phyloP scores from a whole-genome alignment of 805 yeast species.

The Kodamaea restingae region DNA sequence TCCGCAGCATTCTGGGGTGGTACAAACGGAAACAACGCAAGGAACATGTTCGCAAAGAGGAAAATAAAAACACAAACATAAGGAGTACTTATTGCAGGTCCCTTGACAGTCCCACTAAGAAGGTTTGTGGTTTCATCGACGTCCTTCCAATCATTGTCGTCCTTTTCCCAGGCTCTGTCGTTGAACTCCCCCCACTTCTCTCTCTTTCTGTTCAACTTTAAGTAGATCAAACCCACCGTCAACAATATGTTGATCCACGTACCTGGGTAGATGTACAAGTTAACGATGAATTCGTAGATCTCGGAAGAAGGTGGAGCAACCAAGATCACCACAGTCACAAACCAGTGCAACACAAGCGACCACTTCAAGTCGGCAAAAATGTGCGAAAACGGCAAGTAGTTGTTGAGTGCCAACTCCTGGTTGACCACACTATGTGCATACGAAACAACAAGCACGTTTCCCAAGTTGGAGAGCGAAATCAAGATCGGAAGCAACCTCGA shows the following conservation, averaged over 20 bases:
- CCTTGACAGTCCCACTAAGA: not conserved
- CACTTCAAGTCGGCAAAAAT: slow-evolving; percentile 42
- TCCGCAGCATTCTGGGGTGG: slow-evolving; percentile 44
- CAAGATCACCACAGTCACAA: slow-evolving; percentile 49
- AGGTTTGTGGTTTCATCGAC: too few species aligned
- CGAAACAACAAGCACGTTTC: slow-evolving; percentile 61
- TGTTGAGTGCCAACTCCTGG: slow-evolving; percentile 52
- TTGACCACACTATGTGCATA: slow-evolving; percentile 59
- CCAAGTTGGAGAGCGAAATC: slow-evolving; percentile 59
- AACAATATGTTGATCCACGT: slow-evolving; percentile 54
- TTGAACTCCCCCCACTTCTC: slow-evolving; percentile 38
- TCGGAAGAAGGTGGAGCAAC: slow-evolving; percentile 60
- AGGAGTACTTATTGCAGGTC: slow-evolving; percentile 24
- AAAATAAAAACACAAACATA: slow-evolving; percentile 33
- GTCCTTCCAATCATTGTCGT: slow-evolving; percentile 8
- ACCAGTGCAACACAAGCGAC: slow-evolving; percentile 53
- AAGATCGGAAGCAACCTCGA: slow-evolving; percentile 48
- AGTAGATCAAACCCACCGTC: slow-evolving; percentile 49
- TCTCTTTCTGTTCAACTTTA: slow-evolving; percentile 37
- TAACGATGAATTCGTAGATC: slow-evolving; percentile 60
- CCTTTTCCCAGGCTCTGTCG: slow-evolving; percentile 3
- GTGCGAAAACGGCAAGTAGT: slow-evolving; percentile 47
- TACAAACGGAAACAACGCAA: slow-evolving; percentile 54
- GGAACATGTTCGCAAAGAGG: slow-evolving; percentile 43
- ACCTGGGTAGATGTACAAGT: slow-evolving; percentile 60